These are phyloP conservation scores for Spinacia oleracea DNA, from an alignment of 179 eudicot genomes.

Conservation along the genomic window DNA sequence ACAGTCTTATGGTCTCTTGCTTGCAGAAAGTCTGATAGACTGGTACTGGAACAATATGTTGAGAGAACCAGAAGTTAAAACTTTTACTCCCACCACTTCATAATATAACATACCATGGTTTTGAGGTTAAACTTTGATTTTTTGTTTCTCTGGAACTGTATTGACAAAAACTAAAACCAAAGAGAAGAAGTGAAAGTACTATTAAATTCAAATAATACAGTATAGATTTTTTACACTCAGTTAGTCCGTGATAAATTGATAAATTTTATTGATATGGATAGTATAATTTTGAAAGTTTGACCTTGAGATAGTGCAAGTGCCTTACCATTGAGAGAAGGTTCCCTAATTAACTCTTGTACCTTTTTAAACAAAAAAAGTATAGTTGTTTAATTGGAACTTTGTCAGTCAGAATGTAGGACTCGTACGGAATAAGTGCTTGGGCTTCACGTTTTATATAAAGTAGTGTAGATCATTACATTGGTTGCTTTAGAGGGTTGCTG, in stretches of 20 bases:
- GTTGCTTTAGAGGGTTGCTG: constrained; percentile 25
- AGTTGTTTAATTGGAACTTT: background rate
- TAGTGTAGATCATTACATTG: background rate
- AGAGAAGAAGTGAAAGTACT: background rate
- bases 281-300: background rate
- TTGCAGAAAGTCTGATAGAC: background rate
- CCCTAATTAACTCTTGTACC: background rate
- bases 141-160: background rate
- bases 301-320: background rate
- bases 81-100: background rate
- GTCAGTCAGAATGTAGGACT: background rate
- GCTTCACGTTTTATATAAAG: background rate
- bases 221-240: background rate
- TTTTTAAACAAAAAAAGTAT: background rate
- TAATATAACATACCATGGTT: background rate
- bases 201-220: background rate
- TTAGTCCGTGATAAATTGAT: too few species aligned
- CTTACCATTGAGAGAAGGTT: background rate
- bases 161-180: background rate
- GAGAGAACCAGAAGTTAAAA: background rate
- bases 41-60: background rate
- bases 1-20: background rate
- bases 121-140: background rate
- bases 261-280: background rate
- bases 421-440: constrained; percentile 17